Base-by-base conservation (phyloP, 1,284 basidiomycete genomes). In the Xerocomus tenax region DNA sequence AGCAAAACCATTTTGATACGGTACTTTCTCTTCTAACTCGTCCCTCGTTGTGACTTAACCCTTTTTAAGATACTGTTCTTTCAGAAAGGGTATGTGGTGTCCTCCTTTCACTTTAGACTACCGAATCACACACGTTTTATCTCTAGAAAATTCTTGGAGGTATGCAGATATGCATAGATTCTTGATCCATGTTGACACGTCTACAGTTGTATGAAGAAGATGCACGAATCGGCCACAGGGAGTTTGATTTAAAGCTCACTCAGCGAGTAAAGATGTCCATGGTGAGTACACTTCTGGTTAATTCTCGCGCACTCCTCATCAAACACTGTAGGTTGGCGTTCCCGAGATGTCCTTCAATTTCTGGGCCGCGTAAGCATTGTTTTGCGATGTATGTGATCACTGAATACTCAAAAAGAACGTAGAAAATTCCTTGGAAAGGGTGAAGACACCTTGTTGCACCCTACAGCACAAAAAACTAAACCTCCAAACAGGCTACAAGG, bases 201-300 rank as follows among this genome's bases (percentile, higher is more conserved):
- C 19, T 21, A 28, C 28, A 94, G 79, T 71, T 96, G n/a, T 97
- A 97, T 61, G 93, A 97, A 69, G 88, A 95, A 54, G 93, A 97
- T 67, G 94, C 93, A 1, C 76, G 84, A 36, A 80, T 91, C 51
- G 93, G 93, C 0, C 90, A 96, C 64, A 84, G 84, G 57, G 84
- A 94, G 53, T 96, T 97, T 62, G 93, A 96, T 61, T 70, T 97
- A 52, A 97, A 97, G 65, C 74, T 94, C 34, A 94, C 91, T 1
- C 80, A 84, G 42, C 74, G 91, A 50, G 94, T 97, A 50, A 98
- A 98, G 71, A 99, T 99, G 96, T 94, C 88, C 54, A 97, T 96
- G 93, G 91, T 88, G 38, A 54, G 75, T 54, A 9, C 7, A 9
- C 25, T 34, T 13, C 3, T n/a, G 5, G 8, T 13, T 0, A 13